Conservation (phyloP, 2,329 filamentous ascomycete species). For the Drechslerella dactyloides region DNA sequence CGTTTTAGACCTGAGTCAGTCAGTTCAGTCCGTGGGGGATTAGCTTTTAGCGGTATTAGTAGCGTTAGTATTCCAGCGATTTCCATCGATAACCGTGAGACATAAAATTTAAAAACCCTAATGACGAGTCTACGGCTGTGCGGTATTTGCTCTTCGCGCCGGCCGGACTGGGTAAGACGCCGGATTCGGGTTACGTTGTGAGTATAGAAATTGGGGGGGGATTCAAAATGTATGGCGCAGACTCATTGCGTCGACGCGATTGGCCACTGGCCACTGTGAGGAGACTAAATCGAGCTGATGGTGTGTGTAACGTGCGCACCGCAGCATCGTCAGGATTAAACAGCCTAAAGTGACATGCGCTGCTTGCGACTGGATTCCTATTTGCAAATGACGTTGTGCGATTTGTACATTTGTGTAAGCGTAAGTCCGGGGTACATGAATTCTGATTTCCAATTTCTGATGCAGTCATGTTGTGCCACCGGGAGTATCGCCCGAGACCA, state of each 20-base stretch:
- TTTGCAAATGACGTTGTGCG: too few relatives aligned
- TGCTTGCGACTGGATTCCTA: too few relatives aligned
- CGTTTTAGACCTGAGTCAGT: constrained; percentile 39
- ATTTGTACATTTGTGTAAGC: too few relatives aligned
- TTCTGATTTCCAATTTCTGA: too few relatives aligned
- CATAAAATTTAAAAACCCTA: constrained; percentile 1
- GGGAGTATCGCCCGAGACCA: too few relatives aligned
- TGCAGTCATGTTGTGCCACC: too few relatives aligned
- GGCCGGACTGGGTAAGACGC: not conserved
- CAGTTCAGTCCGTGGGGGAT: too few relatives aligned
- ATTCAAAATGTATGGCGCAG: not conserved
- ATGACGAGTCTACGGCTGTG: not conserved
- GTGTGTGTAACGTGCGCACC: constrained; percentile 34
- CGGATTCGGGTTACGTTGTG: constrained; percentile 1
- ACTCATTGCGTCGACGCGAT: not conserved
- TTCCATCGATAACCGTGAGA: constrained; percentile 50
- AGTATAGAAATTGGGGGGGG: too few relatives aligned
- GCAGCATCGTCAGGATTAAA: not conserved
- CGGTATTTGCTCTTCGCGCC: not conserved
- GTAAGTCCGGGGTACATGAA: too few relatives aligned
- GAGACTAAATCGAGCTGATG: constrained; percentile 31
- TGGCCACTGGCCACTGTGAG: not conserved
- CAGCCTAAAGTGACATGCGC: too few relatives aligned
- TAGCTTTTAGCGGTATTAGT: too few relatives aligned
- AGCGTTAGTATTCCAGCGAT: constrained; percentile 1